Evolutionary conservation across 345 rosid species (phyloP), one percentile per base, ranked within the genome.

Genomic region (Arabis hirsuta): DNA sequence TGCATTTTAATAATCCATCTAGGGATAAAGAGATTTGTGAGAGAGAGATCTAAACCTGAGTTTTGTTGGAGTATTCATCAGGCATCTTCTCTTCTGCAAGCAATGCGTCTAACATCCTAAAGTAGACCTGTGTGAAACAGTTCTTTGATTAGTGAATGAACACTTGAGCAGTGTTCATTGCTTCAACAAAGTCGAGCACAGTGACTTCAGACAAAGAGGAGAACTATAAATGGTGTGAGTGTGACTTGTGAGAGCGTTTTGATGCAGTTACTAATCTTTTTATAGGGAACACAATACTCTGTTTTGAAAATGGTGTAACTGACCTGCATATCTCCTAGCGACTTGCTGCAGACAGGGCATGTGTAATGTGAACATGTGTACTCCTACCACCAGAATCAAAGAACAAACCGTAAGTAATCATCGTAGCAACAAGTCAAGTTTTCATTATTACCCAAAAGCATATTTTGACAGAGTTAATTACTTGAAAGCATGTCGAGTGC

Each of bases 251-350:
- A 13, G n/a, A 44, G 54, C 42, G 11, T 56, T 31, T 20, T 5
- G 6, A 26, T 38, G 6, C 20, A 32, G 3, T 9, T 63, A 32
- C 7, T 67, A 55, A 43, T 43, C 3, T 20, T 34, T 32, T 5
- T 32, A 31, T 2, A 1, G 26, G 26, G 55, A 48, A 69, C 19
- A 52, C 32, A 46, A 22, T 7, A 44, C 20, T 47, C 5, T 39
- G 12, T 39, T 39, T 8, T 55, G 45, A 47, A 50, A 74, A 7
- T 31, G 63, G 67, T 59, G 29, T 47, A 80, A 78, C 85, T 77
- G 38, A 90, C 97, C 96, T 85, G 87, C 98, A 94, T 94, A 80
- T 94, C 91, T 60, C 97, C 98, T 47, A 94, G 87, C 7, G 98
- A 90, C 78, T 94, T 94, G 97, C 92, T 81, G 81, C 98, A 89